These are phyloP conservation scores for Fusarium tuaranense DNA, from an alignment of 2,329 filamentous ascomycete species.

Conservation along the genomic window DNA sequence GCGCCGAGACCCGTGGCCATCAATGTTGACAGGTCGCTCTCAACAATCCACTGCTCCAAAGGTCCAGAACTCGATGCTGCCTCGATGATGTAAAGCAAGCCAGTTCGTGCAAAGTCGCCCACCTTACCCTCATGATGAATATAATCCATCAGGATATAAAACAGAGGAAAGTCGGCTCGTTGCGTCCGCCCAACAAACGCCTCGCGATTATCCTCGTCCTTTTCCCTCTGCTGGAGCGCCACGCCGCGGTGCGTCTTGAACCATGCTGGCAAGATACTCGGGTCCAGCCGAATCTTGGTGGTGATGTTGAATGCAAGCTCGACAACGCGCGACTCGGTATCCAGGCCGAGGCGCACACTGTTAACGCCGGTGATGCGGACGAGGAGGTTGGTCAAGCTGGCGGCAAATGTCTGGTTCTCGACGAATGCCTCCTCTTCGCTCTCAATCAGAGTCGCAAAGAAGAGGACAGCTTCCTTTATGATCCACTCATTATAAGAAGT, in stretches of 20 bases:
- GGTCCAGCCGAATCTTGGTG: conserved; percentile 92
- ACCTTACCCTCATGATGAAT: conserved; percentile 95
- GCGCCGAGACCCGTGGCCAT: conserved; percentile 96
- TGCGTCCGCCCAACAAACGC: conserved; percentile 87
- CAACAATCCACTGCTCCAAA: conserved; percentile 95
- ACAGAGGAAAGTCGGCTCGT: conserved; percentile 93
- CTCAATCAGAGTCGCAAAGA: conserved; percentile 94
- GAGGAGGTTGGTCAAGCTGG: conserved; percentile 87
- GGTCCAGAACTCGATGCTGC: conserved; percentile 84
- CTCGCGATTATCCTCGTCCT: conserved; percentile 72
- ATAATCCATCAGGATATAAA: conserved; percentile 95
- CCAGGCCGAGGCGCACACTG: conserved; percentile 77
- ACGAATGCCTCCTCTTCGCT: conserved; percentile 97
- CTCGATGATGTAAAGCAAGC: conserved; percentile 94
- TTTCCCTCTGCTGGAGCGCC: conserved; percentile 50
- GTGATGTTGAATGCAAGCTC: conserved; percentile 96
- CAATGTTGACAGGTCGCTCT: conserved; percentile 93
- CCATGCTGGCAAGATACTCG: conserved; percentile 89
- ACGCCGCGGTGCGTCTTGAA: conserved; percentile 72
- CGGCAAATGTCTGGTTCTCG: conserved; percentile 86
- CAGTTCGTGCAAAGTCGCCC: conserved; percentile 95
- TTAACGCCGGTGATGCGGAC: conserved; percentile 81
- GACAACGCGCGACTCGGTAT: conserved; percentile 89
- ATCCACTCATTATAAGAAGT: conserved; percentile 87
- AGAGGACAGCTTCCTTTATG: conserved; percentile 83